Percentiles rank a stretch among this genome's conserved stretches.
These are phyloP conservation scores for Ajuga reptans DNA, from an alignment of 305 asterid genomes.

Conservation along the genomic window DNA sequence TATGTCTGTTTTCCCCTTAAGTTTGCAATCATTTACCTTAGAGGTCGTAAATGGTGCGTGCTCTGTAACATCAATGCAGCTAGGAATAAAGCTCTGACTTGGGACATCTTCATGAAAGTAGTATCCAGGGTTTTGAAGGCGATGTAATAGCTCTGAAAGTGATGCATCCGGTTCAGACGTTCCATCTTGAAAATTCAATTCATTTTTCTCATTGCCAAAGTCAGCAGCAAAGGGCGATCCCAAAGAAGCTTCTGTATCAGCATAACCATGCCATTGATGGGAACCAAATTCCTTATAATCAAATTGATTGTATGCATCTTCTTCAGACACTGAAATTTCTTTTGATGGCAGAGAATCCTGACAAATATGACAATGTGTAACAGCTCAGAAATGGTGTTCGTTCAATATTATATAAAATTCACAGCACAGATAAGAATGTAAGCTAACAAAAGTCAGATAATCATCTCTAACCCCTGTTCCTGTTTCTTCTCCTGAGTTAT, in stretches of 20 bases:
- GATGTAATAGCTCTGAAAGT: slow-evolving; percentile 45
- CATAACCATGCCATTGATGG: slow-evolving; percentile 14
- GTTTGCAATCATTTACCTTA: slow-evolving; percentile 20
- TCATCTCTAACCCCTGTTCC: slow-evolving; percentile 35
- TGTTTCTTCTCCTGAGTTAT: slow-evolving; percentile 35
- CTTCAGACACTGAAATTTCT: slow-evolving; percentile 25
- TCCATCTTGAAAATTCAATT: slow-evolving; percentile 56
- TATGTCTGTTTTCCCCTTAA: neutral
- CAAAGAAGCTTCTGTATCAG: slow-evolving; percentile 31
- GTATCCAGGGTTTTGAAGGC: slow-evolving; percentile 37
- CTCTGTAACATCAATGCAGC: slow-evolving; percentile 12
- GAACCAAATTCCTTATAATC: slow-evolving; percentile 24
- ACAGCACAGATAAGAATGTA: neutral
- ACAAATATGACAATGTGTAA: neutral
- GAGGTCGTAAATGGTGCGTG: slow-evolving; percentile 17
- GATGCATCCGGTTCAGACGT: slow-evolving; percentile 64
- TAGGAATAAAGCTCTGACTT: slow-evolving; percentile 19
- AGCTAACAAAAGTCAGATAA: neutral
- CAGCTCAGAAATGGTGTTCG: slow-evolving; percentile 13
- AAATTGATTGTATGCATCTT: slow-evolving; percentile 23
- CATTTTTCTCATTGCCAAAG: slow-evolving; percentile 51
- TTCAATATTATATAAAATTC: neutral
- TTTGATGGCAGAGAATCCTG: slow-evolving; percentile 29
- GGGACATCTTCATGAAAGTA: slow-evolving; percentile 28
- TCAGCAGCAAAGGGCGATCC: slow-evolving; percentile 64